Evolutionary conservation across 23 red algal species (phyloP), one percentile per base, ranked within the genome.

Genomic region (Gracilaria gracilis): DNA sequence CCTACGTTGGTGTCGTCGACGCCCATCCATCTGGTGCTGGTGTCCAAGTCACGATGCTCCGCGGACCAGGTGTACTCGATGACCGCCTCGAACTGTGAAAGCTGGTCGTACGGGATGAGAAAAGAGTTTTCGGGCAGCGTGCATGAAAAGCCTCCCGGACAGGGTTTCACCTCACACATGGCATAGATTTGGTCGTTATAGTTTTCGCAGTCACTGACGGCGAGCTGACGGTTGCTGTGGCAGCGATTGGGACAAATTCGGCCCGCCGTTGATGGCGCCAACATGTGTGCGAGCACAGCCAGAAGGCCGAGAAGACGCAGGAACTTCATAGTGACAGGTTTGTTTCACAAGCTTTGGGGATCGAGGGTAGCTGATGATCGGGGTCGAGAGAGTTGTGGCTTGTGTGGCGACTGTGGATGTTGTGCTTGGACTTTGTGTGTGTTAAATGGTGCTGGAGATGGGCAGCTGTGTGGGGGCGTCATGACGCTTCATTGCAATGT

Each of bases 31-130:
- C 46, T 35, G 23, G 81, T 85, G 35, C 59, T 59, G 4, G 81
- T 85, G 81, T 85, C 81, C 57, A 85, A 48, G 64, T 85, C 81
- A 4, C 44, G 6, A 11, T 44, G 81, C 49, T 85, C 81, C 12
- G 58, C 1, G 11, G 33, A 33, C 81, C 81, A 85, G 55, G 33
- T 67, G 39, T 85, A 85, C 24, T 49, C 46, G 32, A 85, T 50
- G 53, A 67, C 57, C 19, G 59, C 7, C 58, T 65, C 81, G 58
- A 66, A 29, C 16, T 40, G 62, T 6, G 25, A 13, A 6, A 67
- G 62, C 6, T 67, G 6, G 17, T 67, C 33, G 62, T 67, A 33
- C 6, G 16, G 33, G 62, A 67, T 33, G 4, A 67, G 9, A 36
- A 67, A 67, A 13, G 62, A 34, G 62, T 67, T 67, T 67, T 35